These are phyloP conservation scores for Sarocladiaceae sp. DNA, from an alignment of 2,329 filamentous ascomycete species.

Conservation along the genomic window DNA sequence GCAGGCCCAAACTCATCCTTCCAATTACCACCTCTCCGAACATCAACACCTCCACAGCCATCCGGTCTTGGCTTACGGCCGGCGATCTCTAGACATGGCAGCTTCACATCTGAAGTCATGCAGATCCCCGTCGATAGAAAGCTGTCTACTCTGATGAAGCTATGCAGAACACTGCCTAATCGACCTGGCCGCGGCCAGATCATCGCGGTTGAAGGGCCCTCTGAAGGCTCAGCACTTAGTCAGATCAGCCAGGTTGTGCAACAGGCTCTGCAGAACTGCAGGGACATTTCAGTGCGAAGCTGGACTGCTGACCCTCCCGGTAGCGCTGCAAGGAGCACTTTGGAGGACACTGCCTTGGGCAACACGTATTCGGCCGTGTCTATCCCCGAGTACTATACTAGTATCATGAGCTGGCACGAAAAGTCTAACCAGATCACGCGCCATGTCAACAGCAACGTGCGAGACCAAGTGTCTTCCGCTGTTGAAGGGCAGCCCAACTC, in stretches of 20 bases:
- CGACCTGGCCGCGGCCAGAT: conserved; percentile 63
- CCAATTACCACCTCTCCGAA: conserved; percentile 50
- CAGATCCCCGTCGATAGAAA: conserved; percentile 71
- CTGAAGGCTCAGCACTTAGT: conserved; percentile 39
- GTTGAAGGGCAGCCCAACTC: background rate
- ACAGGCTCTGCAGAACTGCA: conserved; percentile 48
- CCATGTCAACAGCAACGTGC: conserved; percentile 29
- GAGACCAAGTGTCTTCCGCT: background rate
- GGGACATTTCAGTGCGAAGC: conserved; percentile 36
- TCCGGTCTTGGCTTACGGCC: conserved; percentile 12
- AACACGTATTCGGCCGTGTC: background rate
- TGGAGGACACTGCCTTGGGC: background rate
- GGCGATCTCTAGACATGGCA: conserved; percentile 7
- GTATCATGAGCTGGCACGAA: conserved; percentile 70
- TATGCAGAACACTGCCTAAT: conserved; percentile 60
- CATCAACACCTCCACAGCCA: conserved; percentile 28
- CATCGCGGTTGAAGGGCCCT: conserved; percentile 77
- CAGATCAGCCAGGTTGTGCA: conserved; percentile 62
- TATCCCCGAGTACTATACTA: background rate
- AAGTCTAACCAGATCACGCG: conserved; percentile 66
- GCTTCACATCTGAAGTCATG: conserved; percentile 59
- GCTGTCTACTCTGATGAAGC: conserved; percentile 69
- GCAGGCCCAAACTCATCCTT: conserved; percentile 30
- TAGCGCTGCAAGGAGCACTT: background rate
- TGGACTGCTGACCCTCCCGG: conserved; percentile 29